Evolutionary conservation across 441 rosid genomes (phyloP), one percentile per base, ranked within the genome.

Genomic region (Corymbia calophylla): DNA sequence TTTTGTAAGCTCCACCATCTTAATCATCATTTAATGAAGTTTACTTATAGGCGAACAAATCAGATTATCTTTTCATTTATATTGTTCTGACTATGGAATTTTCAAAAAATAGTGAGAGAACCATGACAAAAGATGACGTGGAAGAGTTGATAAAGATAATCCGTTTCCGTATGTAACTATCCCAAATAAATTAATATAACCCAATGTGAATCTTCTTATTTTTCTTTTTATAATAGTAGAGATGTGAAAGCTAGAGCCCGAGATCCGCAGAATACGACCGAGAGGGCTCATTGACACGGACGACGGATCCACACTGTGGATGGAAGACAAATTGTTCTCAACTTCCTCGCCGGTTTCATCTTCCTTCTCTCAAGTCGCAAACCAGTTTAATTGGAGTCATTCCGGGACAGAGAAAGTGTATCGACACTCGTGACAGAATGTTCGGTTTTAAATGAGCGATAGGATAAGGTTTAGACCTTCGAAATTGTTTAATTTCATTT

Each of bases 301-400:
- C 84, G 84, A 73, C 23, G 25, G 84, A 73, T 73, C n/a, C 84
- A 73, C 82, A 21, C 51, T 5, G 49, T 21, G 84, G 17, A 73
- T n/a, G 29, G 51, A 0, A 73, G 84, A 77, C 51, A 44, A 77
- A n/a, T 39, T 0, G n/a, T 11, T 2, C 2, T 3, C 1, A 39
- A 39, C 84, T 44, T 77, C 84, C 84, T 31, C 44, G 2, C 77
- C 21, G 16, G 77, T 66, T 66, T 66, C 77, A 66, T 66, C 23
- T 64, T 64, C 70, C 70, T 64, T n/a, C 70, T 64, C 73, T 64
- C 73, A 3, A n/a, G 35, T 64, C 73, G 35, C 35, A n/a, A n/a
- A n/a, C 35, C 70, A n/a, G 9, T n/a, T 15, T 32, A 64, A 64
- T 4, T 64, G 35, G 73, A 64, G 35, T 64, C 35, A 16, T 10